phyloP scores from a whole-genome alignment of 1,284 basidiomycete species.

The Clitocybe nebularis region DNA sequence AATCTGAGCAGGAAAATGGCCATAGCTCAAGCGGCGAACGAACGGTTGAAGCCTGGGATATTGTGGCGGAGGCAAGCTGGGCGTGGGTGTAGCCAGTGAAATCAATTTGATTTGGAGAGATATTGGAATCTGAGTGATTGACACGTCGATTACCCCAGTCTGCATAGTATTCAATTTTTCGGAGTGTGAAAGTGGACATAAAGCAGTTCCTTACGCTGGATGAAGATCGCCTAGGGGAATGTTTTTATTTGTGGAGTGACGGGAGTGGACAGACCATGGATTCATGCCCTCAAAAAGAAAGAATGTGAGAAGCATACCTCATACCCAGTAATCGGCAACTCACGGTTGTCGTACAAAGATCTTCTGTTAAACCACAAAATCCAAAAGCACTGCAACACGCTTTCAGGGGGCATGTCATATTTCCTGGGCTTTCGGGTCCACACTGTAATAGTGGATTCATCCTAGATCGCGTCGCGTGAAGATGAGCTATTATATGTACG shows the following conservation, averaged over 20 bases:
- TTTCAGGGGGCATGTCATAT: conserved; percentile 14
- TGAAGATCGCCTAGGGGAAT: too few species aligned
- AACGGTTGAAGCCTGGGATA: conserved; percentile 11
- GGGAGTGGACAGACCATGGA: conserved; percentile 2
- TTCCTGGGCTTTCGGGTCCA: conserved; percentile 15
- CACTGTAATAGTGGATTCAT: conserved; percentile 11
- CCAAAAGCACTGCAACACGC: conserved; percentile 18
- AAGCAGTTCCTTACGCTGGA: conserved; percentile 11
- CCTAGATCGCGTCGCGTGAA: conserved; percentile 2
- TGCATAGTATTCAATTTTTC: conserved; percentile 15
- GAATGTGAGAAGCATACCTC: too few species aligned
- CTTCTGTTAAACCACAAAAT: conserved; percentile 8
- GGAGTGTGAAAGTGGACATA: conserved; percentile 8
- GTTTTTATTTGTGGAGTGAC: too few species aligned
- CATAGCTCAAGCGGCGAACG: conserved; percentile 2
- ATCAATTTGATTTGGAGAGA: conserved; percentile 10
- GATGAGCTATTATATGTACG: neutral
- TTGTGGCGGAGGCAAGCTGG: conserved; percentile 14
- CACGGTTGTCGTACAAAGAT: conserved; percentile 7
- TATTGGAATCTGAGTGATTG: conserved; percentile 1
- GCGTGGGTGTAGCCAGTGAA: conserved; percentile 10
- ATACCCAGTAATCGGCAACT: neutral
- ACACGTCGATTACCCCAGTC: conserved; percentile 6
- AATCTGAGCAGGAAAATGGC: neutral
- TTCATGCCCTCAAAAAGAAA: conserved; percentile 4